Percentiles rank a stretch among this genome's conserved stretches.
phyloP scores from a whole-genome alignment of 257 asterid genomes.

The Verbena officinalis region DNA sequence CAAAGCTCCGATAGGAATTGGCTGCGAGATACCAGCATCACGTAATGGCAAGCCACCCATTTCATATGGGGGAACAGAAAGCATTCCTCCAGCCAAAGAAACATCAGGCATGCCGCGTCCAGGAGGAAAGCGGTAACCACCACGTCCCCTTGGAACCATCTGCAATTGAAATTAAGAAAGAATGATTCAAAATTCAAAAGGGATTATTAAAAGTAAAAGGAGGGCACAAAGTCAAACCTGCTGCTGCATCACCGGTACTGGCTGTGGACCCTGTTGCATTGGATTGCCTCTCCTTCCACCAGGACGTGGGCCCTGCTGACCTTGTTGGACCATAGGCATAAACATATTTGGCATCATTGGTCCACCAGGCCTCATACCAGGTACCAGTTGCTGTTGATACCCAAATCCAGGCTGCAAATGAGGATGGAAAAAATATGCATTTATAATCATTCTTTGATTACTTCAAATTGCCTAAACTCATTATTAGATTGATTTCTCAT shows the following conservation, averaged over 20 bases:
- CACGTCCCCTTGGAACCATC: constrained; percentile 94
- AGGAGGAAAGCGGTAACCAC: constrained; percentile 73
- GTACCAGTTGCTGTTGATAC: constrained; percentile 97
- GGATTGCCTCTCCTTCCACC: constrained; percentile 82
- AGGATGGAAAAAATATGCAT: constrained; percentile 1
- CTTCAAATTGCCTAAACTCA: background rate
- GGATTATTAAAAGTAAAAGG: background rate
- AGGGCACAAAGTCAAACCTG: constrained; percentile 56
- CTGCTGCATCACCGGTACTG: constrained; percentile 81
- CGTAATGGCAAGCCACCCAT: constrained; percentile 86
- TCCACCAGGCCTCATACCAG: constrained; percentile 95
- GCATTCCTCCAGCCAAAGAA: constrained; percentile 70
- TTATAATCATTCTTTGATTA: background rate
- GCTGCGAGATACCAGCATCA: constrained; percentile 69
- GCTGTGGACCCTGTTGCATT: constrained; percentile 82
- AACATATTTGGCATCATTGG: constrained; percentile 88
- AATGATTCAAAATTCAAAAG: background rate
- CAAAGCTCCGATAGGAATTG: constrained; percentile 79
- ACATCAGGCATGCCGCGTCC: constrained; percentile 79
- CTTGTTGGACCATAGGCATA: constrained; percentile 87
- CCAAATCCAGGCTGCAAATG: constrained; percentile 88
- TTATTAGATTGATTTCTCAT: background rate
- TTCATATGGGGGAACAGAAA: constrained; percentile 78
- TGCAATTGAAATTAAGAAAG: constrained; percentile 24
- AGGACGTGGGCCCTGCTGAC: constrained; percentile 93